Base-by-base conservation (phyloP, 768 basidiomycete genomes). In the Panellus pusillus region DNA sequence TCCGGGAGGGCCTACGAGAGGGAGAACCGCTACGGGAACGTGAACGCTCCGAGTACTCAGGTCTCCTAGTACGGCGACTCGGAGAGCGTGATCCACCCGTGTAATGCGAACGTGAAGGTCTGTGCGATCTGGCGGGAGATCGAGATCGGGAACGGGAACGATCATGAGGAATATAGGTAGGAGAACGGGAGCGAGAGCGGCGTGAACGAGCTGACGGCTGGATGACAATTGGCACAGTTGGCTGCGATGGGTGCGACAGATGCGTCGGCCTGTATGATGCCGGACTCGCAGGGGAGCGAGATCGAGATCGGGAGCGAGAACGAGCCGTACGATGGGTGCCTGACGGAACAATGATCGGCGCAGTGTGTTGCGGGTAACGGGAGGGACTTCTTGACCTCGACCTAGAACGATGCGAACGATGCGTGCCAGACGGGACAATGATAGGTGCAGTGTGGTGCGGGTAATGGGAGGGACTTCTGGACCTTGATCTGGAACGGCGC, bases 121-220 rank as follows among this genome's bases (percentile, higher is more conserved):
- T 19, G 12, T 28, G 40, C 29, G 55, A 64, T 48, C 24, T 24
- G 24, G 67, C 64, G 32, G 47, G 61, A 12, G 72, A 66, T 27
- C 63, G 63, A 18, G 70, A 66, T 40, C 58, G 61, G 7, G 61
- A 61, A 9, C 54, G 49, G 35, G 59, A 31, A 44, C 40, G 47
- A 12, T 24, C 7, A 18, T 32, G 41, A 18, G 58, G 49, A 50
- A 40, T 27, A 4, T 49, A 56, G 31, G 52, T 50, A 40, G 47
- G 67, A 28, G 66, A 66, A 24, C 62, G 64, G 20, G 60, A 58
- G 24, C 50, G 66, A 14, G 66, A 63, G 43, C 51, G 62, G 57
- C 55, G 55, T 35, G 32, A 35, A 17, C 39, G 39, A 4, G 24
- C 55, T 6, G 44, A 18, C 7, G 20, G 15, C 4, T 38, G n/a